Evolutionary conservation across 345 rosid genomes (phyloP), one percentile per base, ranked within the genome.

Genomic region (Hirschfeldia incana): DNA sequence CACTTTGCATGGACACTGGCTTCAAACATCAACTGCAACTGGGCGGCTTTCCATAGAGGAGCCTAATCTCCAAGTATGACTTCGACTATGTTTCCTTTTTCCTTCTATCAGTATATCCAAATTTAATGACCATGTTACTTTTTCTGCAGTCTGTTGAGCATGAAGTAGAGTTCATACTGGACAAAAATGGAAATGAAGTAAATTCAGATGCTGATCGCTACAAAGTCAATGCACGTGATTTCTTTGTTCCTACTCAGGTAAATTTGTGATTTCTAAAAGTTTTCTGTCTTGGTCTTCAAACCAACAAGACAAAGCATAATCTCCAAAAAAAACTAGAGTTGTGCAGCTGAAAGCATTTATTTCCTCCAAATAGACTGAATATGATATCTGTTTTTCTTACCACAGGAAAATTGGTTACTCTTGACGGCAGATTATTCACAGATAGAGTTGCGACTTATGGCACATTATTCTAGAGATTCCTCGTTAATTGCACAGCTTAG

Each of bases 41-140:
- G 98, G 98, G 71, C 84, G 98, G 64, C 88, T 94, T 81, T 94
- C 98, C 83, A 94, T 93, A 85, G 98, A 94, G 85, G 98, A 94
- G 85, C 98, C 98, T 72, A 94, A 94, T 87, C 98, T 94, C 84
- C 98, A 94, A 94, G 98, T 94, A 72, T 77, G 78, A 57, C 32
- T 84, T 63, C n/a, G 61, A 42, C 60, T 68, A 53, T 28, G 57
- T 68, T 77, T 21, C 64, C 33, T 65, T 65, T 17, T 21, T 29
- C 34, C 42, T 69, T 65, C 33, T 15, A 28, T 49, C 32, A 0
- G 2, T 55, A 62, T 63, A 42, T 75, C 62, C 8, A 39, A 69
- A 75, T n/a, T n/a, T n/a, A n/a, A n/a, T n/a, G 63, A 65, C 67
- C 72, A n/a, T 75, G 67, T 42, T 64, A 49, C 61, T 64, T 55